Evolutionary conservation across 208 protist genomes (phyloP), one percentile per base, ranked within the genome.

Genomic region (Acanthamoeba divionensis): DNA sequence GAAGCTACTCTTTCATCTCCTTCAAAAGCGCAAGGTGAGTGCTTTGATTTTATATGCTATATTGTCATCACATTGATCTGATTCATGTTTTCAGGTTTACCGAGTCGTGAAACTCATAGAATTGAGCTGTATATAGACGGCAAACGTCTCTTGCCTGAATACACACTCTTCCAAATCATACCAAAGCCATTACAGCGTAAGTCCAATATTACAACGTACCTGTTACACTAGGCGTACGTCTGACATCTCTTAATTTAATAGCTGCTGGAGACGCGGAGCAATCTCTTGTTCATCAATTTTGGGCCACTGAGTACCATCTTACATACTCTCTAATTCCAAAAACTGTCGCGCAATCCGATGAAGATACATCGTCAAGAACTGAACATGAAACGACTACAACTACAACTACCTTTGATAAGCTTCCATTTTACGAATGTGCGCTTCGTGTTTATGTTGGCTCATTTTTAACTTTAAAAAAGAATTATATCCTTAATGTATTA

Each of bases 141-240:
- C 13, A 63, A 38, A 36, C n/a, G 52, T 38, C 63, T 91, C 2
- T 9, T 29, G 7, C 75, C 41, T 2, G 24, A 2, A 0, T 55
- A 89, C 60, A 79, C 92, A 41, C 80, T 91, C 71, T 92, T 92
- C 44, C 88, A 90, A 44, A 90, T 88, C 18, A 38, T 93, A 10
- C 82, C 57, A 47, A 79, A 79, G 52, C 66, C 45, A n/a, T 48
- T 0, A 9, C 79, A 21, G 29, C 15, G 87, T 55, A 15, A 33
- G 33, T 5, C 6, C 18, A 13, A 38, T 6, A 2, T n/a, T 12
- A 6, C 36, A 31, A 0, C 26, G 15, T 6, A 15, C 13, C 52
- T 54, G 24, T 52, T 15, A 41, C 48, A 41, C 52, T 33, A 29
- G 38, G 2, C 21, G 13, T n/a, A n/a, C n/a, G 36, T 44, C 31